These are phyloP conservation scores for Tulasnella sp. DNA, from an alignment of 768 basidiomycete genomes.

Conservation along the genomic window DNA sequence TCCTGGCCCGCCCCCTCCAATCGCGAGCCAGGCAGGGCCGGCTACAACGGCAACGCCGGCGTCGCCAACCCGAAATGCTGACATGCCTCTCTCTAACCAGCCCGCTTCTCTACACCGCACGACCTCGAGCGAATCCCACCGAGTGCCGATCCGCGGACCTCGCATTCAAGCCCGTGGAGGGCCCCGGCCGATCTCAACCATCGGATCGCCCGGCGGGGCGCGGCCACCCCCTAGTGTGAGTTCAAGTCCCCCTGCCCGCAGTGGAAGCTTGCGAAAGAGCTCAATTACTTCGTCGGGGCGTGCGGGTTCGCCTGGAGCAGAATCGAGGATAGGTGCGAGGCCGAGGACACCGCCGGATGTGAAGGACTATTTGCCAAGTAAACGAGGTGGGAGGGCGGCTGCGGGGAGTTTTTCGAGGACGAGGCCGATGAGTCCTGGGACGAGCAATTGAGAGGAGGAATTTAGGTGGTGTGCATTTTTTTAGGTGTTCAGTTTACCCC, in stretches of 20 bases:
- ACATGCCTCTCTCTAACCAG: neutral
- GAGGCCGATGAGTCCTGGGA: neutral
- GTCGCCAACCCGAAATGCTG: slow-evolving; percentile 21
- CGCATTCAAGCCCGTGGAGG: slow-evolving; percentile 52
- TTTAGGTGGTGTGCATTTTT: too few relatives aligned
- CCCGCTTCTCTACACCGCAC: neutral
- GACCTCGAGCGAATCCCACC: neutral
- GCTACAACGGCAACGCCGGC: slow-evolving; percentile 23
- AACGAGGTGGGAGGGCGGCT: slow-evolving; percentile 27
- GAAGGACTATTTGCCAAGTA: slow-evolving; percentile 21
- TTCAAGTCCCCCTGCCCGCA: slow-evolving; percentile 32
- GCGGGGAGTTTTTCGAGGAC: slow-evolving; percentile 36
- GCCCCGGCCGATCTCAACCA: slow-evolving; percentile 30
- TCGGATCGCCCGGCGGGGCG: slow-evolving; percentile 31
- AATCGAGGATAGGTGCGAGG: slow-evolving; percentile 28
- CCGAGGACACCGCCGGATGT: slow-evolving; percentile 21
- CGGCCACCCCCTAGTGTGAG: slow-evolving; percentile 34
- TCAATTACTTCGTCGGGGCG: slow-evolving; percentile 35
- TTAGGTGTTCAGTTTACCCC: too few relatives aligned
- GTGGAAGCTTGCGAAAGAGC: slow-evolving; percentile 23
- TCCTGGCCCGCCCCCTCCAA: neutral
- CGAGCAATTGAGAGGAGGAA: neutral
- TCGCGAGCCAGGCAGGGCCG: neutral
- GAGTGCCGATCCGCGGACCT: slow-evolving; percentile 42
- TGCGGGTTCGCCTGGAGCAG: slow-evolving; percentile 37